Percentiles rank a stretch among this genome's conserved stretches.
phyloP scores from a whole-genome alignment of 257 asterid species.

The Coffea eugenioides region DNA sequence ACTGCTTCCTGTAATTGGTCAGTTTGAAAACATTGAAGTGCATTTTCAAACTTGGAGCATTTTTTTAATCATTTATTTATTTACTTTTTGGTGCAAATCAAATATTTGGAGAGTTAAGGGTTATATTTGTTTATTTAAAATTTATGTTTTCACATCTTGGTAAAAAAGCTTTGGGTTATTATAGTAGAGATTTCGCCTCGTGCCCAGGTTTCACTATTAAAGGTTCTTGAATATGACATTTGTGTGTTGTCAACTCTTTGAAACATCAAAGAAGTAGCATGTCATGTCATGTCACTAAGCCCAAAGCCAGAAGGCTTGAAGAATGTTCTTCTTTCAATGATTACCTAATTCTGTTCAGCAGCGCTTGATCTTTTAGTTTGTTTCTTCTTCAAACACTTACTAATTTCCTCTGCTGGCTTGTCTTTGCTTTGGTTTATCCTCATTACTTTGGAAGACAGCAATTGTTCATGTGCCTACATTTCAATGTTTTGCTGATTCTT shows the following conservation, averaged over 20 bases:
- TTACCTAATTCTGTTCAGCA: too few species aligned
- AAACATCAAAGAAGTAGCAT: neutral
- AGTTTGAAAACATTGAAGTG: constrained; percentile 25
- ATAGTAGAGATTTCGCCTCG: neutral
- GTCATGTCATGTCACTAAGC: neutral
- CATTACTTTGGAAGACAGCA: too few species aligned
- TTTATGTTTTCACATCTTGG: too few species aligned
- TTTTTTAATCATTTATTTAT: neutral
- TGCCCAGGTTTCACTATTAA: neutral
- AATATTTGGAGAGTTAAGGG: neutral
- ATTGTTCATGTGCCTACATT: too few species aligned
- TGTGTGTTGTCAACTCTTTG: neutral
- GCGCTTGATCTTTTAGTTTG: too few species aligned
- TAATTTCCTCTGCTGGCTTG: too few species aligned
- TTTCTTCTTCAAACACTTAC: too few species aligned
- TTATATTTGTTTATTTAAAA: neutral
- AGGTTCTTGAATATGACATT: neutral
- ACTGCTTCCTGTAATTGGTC: constrained; percentile 69
- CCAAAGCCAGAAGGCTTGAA: neutral
- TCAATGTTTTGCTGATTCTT: neutral
- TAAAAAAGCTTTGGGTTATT: neutral
- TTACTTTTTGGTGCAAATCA: neutral
- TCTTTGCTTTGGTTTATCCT: too few species aligned
- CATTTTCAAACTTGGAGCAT: neutral
- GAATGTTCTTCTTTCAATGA: neutral